These are phyloP conservation scores for Botrytis paeoniae DNA, from an alignment of 2,329 filamentous ascomycete species.

Conservation along the genomic window DNA sequence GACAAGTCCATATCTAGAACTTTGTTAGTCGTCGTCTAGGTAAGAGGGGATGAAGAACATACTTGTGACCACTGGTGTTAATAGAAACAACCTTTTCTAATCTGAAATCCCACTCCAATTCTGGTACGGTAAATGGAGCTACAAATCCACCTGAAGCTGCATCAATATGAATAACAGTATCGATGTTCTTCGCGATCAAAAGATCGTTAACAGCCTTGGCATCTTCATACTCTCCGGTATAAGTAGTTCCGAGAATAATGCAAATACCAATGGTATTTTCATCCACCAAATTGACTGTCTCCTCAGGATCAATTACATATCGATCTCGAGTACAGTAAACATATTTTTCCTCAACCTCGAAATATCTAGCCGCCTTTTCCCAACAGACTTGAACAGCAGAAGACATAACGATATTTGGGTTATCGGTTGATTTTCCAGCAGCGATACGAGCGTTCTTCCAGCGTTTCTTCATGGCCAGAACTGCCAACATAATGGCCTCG, in stretches of 20 bases:
- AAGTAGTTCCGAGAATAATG: conserved; percentile 85
- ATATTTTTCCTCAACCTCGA: conserved; percentile 88
- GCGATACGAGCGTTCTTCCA: conserved; percentile 87
- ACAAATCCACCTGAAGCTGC: conserved; percentile 92
- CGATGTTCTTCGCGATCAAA: conserved; percentile 68
- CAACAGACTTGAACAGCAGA: conserved; percentile 95
- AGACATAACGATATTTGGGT: conserved; percentile 93
- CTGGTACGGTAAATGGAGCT: conserved; percentile 82
- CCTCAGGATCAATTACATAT: conserved; percentile 61
- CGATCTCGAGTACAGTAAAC: conserved; percentile 61
- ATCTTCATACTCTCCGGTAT: conserved; percentile 87
- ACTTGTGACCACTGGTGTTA: conserved; percentile 92
- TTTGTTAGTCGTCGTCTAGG: conserved; percentile 12
- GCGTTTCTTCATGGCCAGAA: conserved; percentile 90
- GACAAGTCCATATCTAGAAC: conserved; percentile 57
- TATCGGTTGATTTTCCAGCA: conserved; percentile 74
- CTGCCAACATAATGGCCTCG: conserved; percentile 80
- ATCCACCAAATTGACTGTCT: conserved; percentile 59
- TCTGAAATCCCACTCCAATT: conserved; percentile 88
- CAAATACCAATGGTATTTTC: conserved; percentile 88
- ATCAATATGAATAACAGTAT: conserved; percentile 89
- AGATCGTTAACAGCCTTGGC: conserved; percentile 89
- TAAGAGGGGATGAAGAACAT: conserved; percentile 40
- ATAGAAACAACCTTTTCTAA: conserved; percentile 87
- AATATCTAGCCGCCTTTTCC: conserved; percentile 89